Evolutionary conservation across 2,329 filamentous ascomycete genomes (phyloP).

Genomic region (Penicillium verrucosum): DNA sequence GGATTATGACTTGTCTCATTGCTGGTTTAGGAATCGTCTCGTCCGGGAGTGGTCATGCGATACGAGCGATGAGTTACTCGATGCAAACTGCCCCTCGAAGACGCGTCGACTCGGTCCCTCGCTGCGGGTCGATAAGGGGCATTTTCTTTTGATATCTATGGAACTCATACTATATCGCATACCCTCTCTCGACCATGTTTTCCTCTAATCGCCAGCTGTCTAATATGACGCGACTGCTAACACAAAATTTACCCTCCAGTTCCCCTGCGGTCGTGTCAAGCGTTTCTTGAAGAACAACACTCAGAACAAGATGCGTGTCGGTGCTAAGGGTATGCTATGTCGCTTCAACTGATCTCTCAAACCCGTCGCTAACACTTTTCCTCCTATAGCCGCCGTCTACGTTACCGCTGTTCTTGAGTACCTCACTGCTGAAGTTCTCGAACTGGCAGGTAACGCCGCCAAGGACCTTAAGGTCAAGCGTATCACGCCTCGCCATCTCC

Average conservation of each 20-base stretch:
- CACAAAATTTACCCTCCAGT: conserved; percentile 55
- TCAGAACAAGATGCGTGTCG: conserved; percentile 99
- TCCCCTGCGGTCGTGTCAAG: conserved; percentile 99
- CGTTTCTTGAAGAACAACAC: conserved; percentile 99
- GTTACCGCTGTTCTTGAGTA: conserved; percentile 98
- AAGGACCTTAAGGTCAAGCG: conserved; percentile 99
- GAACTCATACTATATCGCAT: conserved; percentile 7
- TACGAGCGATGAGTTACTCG: conserved; percentile 6
- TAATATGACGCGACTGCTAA: conserved; percentile 20
- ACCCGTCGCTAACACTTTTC: conserved; percentile 10
- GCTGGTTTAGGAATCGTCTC: background rate
- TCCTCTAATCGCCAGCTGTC: background rate
- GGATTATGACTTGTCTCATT: background rate
- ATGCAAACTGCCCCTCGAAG: conserved; percentile 8
- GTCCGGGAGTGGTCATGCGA: conserved; percentile 6
- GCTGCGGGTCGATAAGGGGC: conserved; percentile 9
- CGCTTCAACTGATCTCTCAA: background rate
- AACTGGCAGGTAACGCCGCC: conserved; percentile 95
- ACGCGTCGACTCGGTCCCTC: conserved; percentile 21
- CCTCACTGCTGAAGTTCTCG: conserved; percentile 93
- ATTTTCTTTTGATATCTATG: conserved; percentile 1
- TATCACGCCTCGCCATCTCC: conserved; percentile 95
- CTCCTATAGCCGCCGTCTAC: conserved; percentile 74
- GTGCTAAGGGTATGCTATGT: conserved; percentile 66
- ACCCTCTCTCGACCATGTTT: background rate